Conservation (phyloP, 2,329 filamentous ascomycete species). For the Sclerotinia sclerotiorum region DNA sequence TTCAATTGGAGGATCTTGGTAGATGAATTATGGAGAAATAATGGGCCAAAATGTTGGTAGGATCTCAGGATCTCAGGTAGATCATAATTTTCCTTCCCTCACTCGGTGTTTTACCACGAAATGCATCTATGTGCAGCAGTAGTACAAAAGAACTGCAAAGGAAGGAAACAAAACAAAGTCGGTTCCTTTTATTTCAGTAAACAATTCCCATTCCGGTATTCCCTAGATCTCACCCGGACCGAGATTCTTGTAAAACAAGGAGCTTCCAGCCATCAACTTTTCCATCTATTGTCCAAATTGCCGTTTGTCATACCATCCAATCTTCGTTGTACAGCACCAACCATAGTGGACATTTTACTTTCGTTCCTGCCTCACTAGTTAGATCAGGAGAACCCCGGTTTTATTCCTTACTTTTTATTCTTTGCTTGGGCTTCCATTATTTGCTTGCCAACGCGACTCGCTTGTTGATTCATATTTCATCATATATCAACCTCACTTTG, state of each 20-base stretch:
- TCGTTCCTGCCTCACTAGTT: slow-evolving; percentile 7
- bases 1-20: not conserved
- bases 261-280: slow-evolving; percentile 1
- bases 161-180: not conserved
- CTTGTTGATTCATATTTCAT: slow-evolving; percentile 17
- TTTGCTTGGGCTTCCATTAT: not conserved
- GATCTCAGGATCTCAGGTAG: not conserved
- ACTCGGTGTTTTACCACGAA: not conserved
- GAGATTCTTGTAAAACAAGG: slow-evolving; percentile 15
- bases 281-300: not conserved
- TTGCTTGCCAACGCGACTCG: not conserved
- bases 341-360: slow-evolving; percentile 5
- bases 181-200: not conserved
- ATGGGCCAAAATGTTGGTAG: not conserved
- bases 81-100: slow-evolving; percentile 1
- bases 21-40: slow-evolving; percentile 8
- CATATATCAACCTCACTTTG: slow-evolving; percentile 18
- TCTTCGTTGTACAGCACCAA: not conserved
- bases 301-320: slow-evolving; percentile 7
- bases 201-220: not conserved
- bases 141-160: not conserved
- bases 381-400: slow-evolving; percentile 6
- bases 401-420: slow-evolving; percentile 2
- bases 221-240: no score
- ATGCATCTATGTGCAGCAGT: slow-evolving; percentile 13